These are phyloP conservation scores for Cyberlindnera veronae DNA, from an alignment of 805 yeast species.

Conservation along the genomic window DNA sequence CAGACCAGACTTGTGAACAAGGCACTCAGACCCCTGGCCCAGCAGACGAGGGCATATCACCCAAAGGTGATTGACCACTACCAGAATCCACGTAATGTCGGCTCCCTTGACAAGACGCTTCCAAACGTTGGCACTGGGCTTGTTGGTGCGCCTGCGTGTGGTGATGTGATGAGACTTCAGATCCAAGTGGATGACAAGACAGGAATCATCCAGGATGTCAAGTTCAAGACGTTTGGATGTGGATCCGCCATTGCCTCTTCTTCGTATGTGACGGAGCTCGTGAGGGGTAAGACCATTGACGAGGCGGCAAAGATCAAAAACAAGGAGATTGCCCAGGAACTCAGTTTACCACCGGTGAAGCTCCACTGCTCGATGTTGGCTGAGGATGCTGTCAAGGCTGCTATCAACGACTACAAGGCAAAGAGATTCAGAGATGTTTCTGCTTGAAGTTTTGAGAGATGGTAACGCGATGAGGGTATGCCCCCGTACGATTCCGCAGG, in stretches of 20 bases:
- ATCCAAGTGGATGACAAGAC: slow-evolving; percentile 88
- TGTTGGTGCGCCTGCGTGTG: slow-evolving; percentile 99
- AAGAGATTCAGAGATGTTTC: slow-evolving; percentile 51
- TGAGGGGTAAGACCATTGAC: slow-evolving; percentile 89
- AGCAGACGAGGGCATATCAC: slow-evolving; percentile 56
- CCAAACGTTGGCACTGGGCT: slow-evolving; percentile 90
- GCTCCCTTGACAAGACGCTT: slow-evolving; percentile 77
- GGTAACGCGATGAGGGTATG: too few relatives aligned
- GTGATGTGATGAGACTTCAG: slow-evolving; percentile 97
- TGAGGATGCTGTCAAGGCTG: slow-evolving; percentile 97
- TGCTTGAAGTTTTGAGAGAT: slow-evolving; percentile 2
- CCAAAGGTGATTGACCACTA: slow-evolving; percentile 95
- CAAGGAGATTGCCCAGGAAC: slow-evolving; percentile 90
- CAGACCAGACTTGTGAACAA: slow-evolving; percentile 15
- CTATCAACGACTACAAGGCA: slow-evolving; percentile 88
- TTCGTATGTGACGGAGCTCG: slow-evolving; percentile 91
- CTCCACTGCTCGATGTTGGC: slow-evolving; percentile 98
- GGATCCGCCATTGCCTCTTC: slow-evolving; percentile 97
- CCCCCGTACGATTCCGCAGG: too few relatives aligned
- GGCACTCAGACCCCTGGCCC: slow-evolving; percentile 21
- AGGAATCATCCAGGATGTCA: slow-evolving; percentile 91
- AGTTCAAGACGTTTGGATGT: slow-evolving; percentile 98
- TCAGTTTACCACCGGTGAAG: slow-evolving; percentile 94
- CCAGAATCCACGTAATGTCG: slow-evolving; percentile 95
- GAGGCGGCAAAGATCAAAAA: slow-evolving; percentile 93